Conservation (phyloP, 1,284 basidiomycete genomes). For the Microbotryum saponariae region DNA sequence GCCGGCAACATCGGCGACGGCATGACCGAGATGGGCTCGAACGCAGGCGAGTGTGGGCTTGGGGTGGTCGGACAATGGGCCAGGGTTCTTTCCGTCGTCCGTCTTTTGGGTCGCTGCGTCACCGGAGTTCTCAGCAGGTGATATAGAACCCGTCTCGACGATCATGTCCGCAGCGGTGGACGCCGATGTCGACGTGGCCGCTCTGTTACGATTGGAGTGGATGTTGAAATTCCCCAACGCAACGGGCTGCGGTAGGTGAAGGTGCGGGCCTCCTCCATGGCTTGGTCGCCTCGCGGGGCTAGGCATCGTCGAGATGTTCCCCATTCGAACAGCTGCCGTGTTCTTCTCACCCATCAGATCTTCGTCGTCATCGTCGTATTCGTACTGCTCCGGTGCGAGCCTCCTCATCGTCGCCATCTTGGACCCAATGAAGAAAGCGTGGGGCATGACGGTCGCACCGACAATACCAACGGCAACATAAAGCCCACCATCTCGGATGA, state of each 20-base stretch:
- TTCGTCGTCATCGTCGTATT: conserved; percentile 17
- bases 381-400: conserved; percentile 33
- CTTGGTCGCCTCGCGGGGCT: background rate
- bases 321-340: background rate
- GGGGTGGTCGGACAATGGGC: background rate
- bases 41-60: conserved; percentile 52
- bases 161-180: conserved; percentile 1
- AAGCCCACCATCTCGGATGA: conserved; percentile 57
- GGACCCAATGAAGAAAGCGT: conserved; percentile 81
- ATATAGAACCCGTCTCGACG: too few relatives aligned
- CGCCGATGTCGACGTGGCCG: background rate
- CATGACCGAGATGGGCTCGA: conserved; percentile 66
- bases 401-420: conserved; percentile 74
- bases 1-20: conserved; percentile 50
- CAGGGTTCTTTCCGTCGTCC: background rate
- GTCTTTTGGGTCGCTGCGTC: background rate
- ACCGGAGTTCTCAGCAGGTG: too few relatives aligned
- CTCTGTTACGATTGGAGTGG: background rate
- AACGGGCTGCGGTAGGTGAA: conserved; percentile 33
- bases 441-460: conserved; percentile 83
- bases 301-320: background rate
- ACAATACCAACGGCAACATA: conserved; percentile 70
- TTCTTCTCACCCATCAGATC: background rate
- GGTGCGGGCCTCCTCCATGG: conserved; percentile 8
- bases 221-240: conserved; percentile 33